phyloP scores from a whole-genome alignment of 495 filamentous ascomycete genomes.

The Xylaria cubensis region DNA sequence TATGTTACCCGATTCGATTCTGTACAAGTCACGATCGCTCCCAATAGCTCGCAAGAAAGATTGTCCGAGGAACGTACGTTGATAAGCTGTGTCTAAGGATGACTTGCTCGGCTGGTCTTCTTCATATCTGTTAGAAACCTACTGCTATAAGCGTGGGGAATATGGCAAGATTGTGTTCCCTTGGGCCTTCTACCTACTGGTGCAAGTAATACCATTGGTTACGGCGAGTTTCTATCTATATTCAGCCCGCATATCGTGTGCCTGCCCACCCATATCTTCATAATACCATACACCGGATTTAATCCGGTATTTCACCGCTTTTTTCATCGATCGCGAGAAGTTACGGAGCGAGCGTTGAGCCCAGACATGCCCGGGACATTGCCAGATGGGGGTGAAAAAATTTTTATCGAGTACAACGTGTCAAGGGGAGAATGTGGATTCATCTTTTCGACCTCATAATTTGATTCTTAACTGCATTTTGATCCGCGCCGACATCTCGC shows the following conservation, averaged over 20 bases:
- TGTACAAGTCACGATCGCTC: background rate
- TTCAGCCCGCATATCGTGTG: background rate
- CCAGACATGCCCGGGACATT: background rate
- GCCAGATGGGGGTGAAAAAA: background rate
- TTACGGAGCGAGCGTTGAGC: background rate
- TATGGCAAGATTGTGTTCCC: background rate
- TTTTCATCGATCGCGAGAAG: background rate
- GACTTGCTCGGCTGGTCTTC: background rate
- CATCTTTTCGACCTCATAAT: background rate
- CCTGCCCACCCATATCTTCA: background rate
- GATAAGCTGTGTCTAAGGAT: too few species aligned
- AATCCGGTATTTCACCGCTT: background rate
- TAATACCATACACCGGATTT: background rate
- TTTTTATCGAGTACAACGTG: background rate
- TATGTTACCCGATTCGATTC: background rate
- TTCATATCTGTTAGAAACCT: background rate
- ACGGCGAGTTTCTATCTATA: background rate
- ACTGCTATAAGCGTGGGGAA: background rate
- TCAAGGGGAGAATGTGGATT: conserved; percentile 12
- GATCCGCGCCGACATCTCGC: background rate
- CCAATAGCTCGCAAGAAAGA: background rate
- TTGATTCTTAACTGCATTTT: background rate
- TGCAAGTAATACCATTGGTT: background rate
- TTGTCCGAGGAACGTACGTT: background rate
- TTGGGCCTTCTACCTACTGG: background rate